phyloP scores from a whole-genome alignment of 1,139 yeast genomes.

The Wickerhamomyces sp. region DNA sequence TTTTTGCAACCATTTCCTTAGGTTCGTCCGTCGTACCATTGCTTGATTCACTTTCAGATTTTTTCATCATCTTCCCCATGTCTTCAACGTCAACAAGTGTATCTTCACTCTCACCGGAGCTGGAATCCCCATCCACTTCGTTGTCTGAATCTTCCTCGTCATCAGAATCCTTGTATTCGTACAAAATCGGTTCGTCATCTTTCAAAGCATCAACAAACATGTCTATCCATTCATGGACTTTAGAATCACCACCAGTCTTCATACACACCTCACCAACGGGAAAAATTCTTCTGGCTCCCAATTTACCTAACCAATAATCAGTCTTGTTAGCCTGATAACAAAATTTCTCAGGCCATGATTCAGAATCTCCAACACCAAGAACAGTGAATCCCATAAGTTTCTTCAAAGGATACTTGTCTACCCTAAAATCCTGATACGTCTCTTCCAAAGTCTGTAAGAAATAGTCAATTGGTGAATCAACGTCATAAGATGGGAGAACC shows the following conservation, averaged over 20 bases:
- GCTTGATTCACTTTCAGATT: slow-evolving; percentile 9
- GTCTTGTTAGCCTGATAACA: slow-evolving; percentile 81
- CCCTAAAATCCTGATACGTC: slow-evolving; percentile 77
- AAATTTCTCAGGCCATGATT: slow-evolving; percentile 79
- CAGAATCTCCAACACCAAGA: slow-evolving; percentile 82
- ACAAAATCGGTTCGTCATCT: slow-evolving; percentile 63
- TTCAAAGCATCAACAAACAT: slow-evolving; percentile 52
- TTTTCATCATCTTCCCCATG: slow-evolving; percentile 56
- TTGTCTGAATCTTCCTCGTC: slow-evolving; percentile 34
- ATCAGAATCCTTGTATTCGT: slow-evolving; percentile 44
- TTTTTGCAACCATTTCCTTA: slow-evolving; percentile 86
- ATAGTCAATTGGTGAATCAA: slow-evolving; percentile 88
- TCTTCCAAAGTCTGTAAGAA: slow-evolving; percentile 78
- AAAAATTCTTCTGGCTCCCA: slow-evolving; percentile 80
- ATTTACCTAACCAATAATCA: slow-evolving; percentile 71
- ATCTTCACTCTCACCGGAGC: slow-evolving; percentile 28
- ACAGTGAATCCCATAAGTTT: slow-evolving; percentile 75
- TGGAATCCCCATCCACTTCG: slow-evolving; percentile 31
- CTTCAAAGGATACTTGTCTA: slow-evolving; percentile 73
- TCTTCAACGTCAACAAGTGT: slow-evolving; percentile 77
- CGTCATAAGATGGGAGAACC: slow-evolving; percentile 86
- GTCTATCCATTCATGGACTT: slow-evolving; percentile 62
- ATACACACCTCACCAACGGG: slow-evolving; percentile 86
- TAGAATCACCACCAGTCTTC: slow-evolving; percentile 61
- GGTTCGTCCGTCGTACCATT: slow-evolving; percentile 28